Evolutionary conservation across 2,329 filamentous ascomycete genomes (phyloP), one percentile per base, ranked within the genome.

Genomic region (Pseudonectria foliicola): DNA sequence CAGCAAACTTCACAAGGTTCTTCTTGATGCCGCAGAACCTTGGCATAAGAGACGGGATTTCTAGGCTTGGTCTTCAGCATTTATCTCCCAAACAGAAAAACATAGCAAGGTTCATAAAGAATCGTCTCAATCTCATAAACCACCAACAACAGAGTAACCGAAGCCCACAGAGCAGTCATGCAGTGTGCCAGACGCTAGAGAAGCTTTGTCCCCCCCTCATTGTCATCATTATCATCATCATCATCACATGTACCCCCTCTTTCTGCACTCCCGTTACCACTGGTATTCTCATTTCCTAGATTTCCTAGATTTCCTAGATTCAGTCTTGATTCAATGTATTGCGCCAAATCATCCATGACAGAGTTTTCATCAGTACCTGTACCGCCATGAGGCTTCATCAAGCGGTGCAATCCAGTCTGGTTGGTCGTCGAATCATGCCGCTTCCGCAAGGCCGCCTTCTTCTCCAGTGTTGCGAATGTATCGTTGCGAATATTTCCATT

Each of bases 21-120:
- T 70, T 26, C 39, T 71, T 3, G 58, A 67, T 43, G 66, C 53
- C 4, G 43, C 45, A 23, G 57, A 58, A 43, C 62, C 60, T 6
- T 70, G 64, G 64, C 45, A 56, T 7, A 55, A 62, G 52, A 59
- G 64, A 30, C 51, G 61, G 34, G 48, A 61, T 33, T 42, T 66
- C 27, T 70, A 33, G 31, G 34, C 4, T 6, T 27, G 25, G 4
- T 27, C 8, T 21, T 8, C 18, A 21, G 18, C 5, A n/a, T n/a
- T n/a, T 38, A 37, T 2, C 38, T 32, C n/a, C 4, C 12, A 23
- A 32, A 6, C n/a, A 28, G 28, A 25, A 5, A 27, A 10, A 37
- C 18, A 32, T 10, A 28, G 13, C 25, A 18, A 31, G 34, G 3
- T 5, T 7, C 27, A 7, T 13, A 3, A 28, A 28, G 10, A 15